Base-by-base conservation (phyloP, 208 protist species). In the Leishmania guyanensis region DNA sequence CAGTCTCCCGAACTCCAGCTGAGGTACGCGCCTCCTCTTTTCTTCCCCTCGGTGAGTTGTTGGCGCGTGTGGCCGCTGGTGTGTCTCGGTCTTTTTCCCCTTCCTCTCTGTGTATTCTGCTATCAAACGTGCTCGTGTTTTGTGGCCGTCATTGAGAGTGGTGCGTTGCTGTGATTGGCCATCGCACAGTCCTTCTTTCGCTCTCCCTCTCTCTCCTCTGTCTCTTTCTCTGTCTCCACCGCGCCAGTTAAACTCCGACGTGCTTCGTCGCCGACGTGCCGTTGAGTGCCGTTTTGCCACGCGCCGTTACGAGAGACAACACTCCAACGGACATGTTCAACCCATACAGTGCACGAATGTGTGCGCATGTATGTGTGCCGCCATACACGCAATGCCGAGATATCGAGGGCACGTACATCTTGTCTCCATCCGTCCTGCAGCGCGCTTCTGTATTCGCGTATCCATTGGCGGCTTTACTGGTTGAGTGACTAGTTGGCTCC, bases 1-100 rank as follows among this genome's bases (percentile, higher is more conserved):
- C 56, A 90, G 80, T 53, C 77, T 96, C 3, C 91, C 91, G 0
- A 68, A 86, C 53, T 58, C 76, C 3, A 58, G 53, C 3, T 84
- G 53, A 80, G 39, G 58, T 22, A 39, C 51, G 64, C 53, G 36
- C 1, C 51, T 36, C 14, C 16, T 16, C 14, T 43, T 33, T 17
- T 12, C 20, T 10, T 76, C 29, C 14, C 1, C 43, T 46, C 5
- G 26, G 29, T 29, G 46, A 39, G 43, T 26, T 58, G 12, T 56
- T 39, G 3, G 46, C 48, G 43, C 56, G 48, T 60, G 50, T 69
- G 6, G 33, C 33, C 51, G 33, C 51, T 6, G 68, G 10, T 43
- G 54, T 68, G 51, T 65, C 4, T 53, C 53, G 50, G 14, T 39
- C 54, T 17, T 17, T 54, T 66, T 76, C 16, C 16, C 66, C 51